phyloP scores from a whole-genome alignment of 139 green algal genomes.

The Chlorokybus atmophyticus region DNA sequence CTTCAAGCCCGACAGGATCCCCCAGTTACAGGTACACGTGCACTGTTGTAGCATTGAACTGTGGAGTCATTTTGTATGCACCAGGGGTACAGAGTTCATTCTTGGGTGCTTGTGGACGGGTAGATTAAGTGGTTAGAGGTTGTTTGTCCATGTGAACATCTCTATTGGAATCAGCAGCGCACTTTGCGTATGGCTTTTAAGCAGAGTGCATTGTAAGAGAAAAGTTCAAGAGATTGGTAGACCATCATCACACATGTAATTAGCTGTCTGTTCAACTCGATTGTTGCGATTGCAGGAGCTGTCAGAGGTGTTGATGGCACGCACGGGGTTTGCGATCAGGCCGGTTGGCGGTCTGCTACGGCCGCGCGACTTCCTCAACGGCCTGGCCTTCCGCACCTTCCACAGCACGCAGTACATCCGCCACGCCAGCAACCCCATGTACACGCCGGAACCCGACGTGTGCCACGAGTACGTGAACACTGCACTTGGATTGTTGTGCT shows the following conservation, averaged over 20 bases:
- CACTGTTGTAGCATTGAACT: background rate
- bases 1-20: slow-evolving; percentile 49
- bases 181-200: background rate
- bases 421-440: slow-evolving; percentile 42
- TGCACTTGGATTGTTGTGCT: too few species aligned
- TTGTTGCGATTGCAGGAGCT: slow-evolving; percentile 39
- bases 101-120: background rate
- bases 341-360: slow-evolving; percentile 80
- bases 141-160: background rate
- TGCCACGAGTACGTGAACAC: slow-evolving; percentile 51
- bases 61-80: background rate
- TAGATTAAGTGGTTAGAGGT: background rate
- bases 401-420: slow-evolving; percentile 47
- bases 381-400: slow-evolving; percentile 79
- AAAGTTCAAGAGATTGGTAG: background rate
- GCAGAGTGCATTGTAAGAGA: background rate
- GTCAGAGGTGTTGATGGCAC: slow-evolving; percentile 31
- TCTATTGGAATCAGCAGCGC: background rate
- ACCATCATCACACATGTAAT: background rate
- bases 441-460: slow-evolving; percentile 85
- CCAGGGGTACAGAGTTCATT: background rate
- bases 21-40: slow-evolving; percentile 42
- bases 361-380: slow-evolving; percentile 81
- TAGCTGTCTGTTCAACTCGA: background rate
- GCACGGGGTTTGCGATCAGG: slow-evolving; percentile 56